These are phyloP conservation scores for Verbena officinalis DNA, from an alignment of 257 asterid species.

Conservation along the genomic window DNA sequence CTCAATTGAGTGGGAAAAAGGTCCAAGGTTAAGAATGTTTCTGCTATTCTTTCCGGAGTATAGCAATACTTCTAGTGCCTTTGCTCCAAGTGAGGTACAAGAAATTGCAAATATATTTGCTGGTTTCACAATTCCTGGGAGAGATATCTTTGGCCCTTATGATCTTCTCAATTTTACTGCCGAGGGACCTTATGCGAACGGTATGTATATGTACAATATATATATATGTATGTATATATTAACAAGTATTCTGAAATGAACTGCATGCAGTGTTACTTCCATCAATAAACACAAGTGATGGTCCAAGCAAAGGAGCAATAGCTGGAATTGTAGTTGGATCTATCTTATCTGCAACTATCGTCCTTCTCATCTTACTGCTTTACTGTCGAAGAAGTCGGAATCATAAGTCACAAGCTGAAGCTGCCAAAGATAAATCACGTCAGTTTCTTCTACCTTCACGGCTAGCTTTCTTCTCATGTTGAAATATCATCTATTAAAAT, in stretches of 20 bases:
- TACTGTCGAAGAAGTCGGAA: constrained; percentile 30
- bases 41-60: constrained; percentile 43
- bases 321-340: constrained; percentile 48
- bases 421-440: constrained; percentile 36
- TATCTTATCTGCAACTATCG: constrained; percentile 31
- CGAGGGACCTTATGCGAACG: constrained; percentile 35
- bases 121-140: constrained; percentile 38
- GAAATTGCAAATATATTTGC: constrained; percentile 46
- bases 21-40: constrained; percentile 55
- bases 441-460: constrained; percentile 22
- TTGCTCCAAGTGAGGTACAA: constrained; percentile 36
- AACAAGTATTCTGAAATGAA: not conserved
- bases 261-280: constrained; percentile 48
- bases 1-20: constrained; percentile 50
- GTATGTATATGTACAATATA: constrained; percentile 30
- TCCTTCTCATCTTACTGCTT: constrained; percentile 32
- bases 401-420: constrained; percentile 20
- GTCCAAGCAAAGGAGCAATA: constrained; percentile 45
- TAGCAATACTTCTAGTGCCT: constrained; percentile 29
- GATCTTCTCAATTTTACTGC: constrained; percentile 59
- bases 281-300: constrained; percentile 30
- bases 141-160: constrained; percentile 53
- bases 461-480: no score
- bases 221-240: not conserved
- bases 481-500: not conserved